Evolutionary conservation across 225 moss, liverwort and hornwort species (phyloP).

Genomic region (Bryum argenteum): DNA sequence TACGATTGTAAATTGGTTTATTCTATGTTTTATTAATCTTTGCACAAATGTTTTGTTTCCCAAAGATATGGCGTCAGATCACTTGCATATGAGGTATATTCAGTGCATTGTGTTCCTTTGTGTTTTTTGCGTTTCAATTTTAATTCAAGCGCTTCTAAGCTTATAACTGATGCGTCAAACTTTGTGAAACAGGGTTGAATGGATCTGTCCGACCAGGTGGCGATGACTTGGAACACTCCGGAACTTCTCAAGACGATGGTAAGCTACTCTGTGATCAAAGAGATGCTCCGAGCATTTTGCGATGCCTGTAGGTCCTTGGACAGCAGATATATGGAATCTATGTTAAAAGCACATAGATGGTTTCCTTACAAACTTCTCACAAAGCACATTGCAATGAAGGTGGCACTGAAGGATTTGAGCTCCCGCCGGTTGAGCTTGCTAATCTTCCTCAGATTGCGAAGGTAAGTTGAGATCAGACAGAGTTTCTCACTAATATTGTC

Average conservation of each 20-base stretch:
- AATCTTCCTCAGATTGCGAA: constrained; percentile 90
- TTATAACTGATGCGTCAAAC: constrained; percentile 20
- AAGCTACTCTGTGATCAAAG: constrained; percentile 34
- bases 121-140: constrained; percentile 5
- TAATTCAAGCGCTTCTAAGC: background rate
- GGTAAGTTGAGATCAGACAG: constrained; percentile 39
- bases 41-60: constrained; percentile 19
- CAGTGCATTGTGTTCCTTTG: background rate
- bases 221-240: constrained; percentile 92
- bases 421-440: constrained; percentile 79
- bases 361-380: constrained; percentile 37
- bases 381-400: constrained; percentile 58
- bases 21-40: constrained; percentile 29
- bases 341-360: background rate
- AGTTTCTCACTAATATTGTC: constrained; percentile 24
- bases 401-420: constrained; percentile 67
- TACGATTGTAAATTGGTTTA: constrained; percentile 23
- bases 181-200: constrained; percentile 67
- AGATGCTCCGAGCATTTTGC: constrained; percentile 15
- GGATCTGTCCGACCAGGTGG: constrained; percentile 67
- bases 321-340: no score
- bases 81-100: constrained; percentile 23
- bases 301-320: background rate
- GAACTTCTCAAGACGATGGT: constrained; percentile 96
- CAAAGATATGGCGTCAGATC: constrained; percentile 20